Evolutionary conservation across 1,284 basidiomycete species (phyloP), one percentile per base, ranked within the genome.

Genomic region (Mycena citricolor): DNA sequence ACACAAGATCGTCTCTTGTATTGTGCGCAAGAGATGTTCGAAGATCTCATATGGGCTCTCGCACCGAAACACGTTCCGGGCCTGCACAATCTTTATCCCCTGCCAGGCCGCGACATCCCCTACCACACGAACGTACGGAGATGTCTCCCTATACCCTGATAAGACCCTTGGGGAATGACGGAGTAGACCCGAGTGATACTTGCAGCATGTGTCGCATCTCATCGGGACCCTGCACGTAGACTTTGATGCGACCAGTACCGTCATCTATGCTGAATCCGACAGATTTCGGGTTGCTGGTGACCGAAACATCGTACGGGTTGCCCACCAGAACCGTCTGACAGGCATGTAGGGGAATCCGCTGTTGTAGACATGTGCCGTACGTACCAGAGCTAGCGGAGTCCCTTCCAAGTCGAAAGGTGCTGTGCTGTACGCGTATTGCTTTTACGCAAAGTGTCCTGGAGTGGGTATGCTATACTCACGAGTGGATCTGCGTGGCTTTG

Each of bases 71-170:
- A 40, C 21, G 25, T 35, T 45, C 2, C 24, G 21, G 23, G 32
- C 32, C 7, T 17, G 31, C 10, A 45, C 10, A 39, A 11, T 20
- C 2, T 45, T 45, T 6, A 11, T 4, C 16, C 13, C 32, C 19
- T 8, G 16, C n/a, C 31, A 40, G 1, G 21, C 17, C 3, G 25
- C 16, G 16, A 45, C 26, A 12, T 39, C 32, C n/a, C 44, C 44
- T 2, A 40, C 13, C 20, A 40, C 44, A 23, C 44, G 44, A 3
- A 45, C 44, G 14, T 39, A 40, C 12, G 37, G 38, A 29, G 20
- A 34, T 16, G n/a, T n/a, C n/a, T 45, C 24, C 20, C 44, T 45
- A 25, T 29, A 14, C 10, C n/a, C n/a, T 29, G 8, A 30, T 30
- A 16, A 19, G 3, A 26, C 25, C 11, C 19, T 14, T 23, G 32